Percentiles rank a stretch among this genome's conserved stretches.
These are phyloP conservation scores for Boletus reticulatus DNA, from an alignment of 768 basidiomycete species.

Conservation along the genomic window DNA sequence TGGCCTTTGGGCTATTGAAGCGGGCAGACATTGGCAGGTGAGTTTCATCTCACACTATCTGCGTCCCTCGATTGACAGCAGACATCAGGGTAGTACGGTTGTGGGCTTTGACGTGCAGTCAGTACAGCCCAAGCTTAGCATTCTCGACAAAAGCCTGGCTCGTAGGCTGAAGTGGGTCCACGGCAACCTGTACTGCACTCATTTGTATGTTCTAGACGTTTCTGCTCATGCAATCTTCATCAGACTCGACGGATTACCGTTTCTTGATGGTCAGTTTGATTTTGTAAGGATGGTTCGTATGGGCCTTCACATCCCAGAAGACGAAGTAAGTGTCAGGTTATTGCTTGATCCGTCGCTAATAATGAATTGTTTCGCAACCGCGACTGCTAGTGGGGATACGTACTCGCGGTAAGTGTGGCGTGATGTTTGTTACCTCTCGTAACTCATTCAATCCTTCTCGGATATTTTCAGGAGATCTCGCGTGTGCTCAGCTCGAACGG, in stretches of 20 bases:
- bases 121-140: conserved; percentile 48
- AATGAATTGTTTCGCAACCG: conserved; percentile 9
- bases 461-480: conserved; percentile 52
- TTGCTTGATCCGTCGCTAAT: conserved; percentile 12
- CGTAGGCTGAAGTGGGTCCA: conserved; percentile 62
- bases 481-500: conserved; percentile 65
- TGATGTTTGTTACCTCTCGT: conserved; percentile 10
- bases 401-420: conserved; percentile 52
- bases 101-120: conserved; percentile 58
- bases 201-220: neutral
- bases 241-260: conserved; percentile 67
- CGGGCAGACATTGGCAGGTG: conserved; percentile 66
- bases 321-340: conserved; percentile 46
- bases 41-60: conserved; percentile 15
- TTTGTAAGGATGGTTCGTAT: conserved; percentile 63
- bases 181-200: conserved; percentile 55
- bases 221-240: conserved; percentile 4
- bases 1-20: conserved; percentile 70
- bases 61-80: neutral
- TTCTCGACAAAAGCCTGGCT: conserved; percentile 41
- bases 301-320: conserved; percentile 69
- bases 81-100: conserved; percentile 46
- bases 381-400: conserved; percentile 53
- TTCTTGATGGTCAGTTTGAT: conserved; percentile 55
- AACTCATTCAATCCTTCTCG: conserved; percentile 10